These are phyloP conservation scores for Talaromyces sp. DNA, from an alignment of 2,329 filamentous ascomycete species.

Conservation along the genomic window DNA sequence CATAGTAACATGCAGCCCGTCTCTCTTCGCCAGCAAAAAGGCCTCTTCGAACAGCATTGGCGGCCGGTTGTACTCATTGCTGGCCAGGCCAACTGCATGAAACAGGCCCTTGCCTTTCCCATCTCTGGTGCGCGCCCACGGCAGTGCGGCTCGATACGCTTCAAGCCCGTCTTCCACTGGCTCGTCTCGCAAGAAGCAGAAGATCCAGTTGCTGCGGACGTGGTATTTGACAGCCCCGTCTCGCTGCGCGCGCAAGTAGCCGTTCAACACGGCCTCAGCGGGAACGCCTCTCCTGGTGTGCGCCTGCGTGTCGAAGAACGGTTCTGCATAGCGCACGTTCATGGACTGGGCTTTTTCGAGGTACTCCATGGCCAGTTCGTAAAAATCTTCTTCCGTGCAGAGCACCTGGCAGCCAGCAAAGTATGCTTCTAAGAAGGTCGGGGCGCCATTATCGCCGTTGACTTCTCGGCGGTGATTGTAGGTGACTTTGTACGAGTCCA, in stretches of 20 bases:
- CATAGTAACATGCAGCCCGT: slow-evolving; percentile 35
- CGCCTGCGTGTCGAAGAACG: slow-evolving; percentile 42
- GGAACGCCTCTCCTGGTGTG: slow-evolving; percentile 35
- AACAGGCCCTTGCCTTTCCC: slow-evolving; percentile 33
- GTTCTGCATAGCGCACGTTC: slow-evolving; percentile 38
- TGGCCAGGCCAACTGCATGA: slow-evolving; percentile 45
- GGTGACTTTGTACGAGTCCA: slow-evolving; percentile 30
- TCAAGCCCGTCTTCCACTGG: slow-evolving; percentile 34
- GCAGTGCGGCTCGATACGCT: slow-evolving; percentile 34
- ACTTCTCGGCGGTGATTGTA: slow-evolving; percentile 35
- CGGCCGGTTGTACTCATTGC: slow-evolving; percentile 44
- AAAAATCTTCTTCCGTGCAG: slow-evolving; percentile 32
- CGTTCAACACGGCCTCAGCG: slow-evolving; percentile 28
- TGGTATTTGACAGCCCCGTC: slow-evolving; percentile 22
- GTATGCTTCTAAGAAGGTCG: slow-evolving; percentile 27
- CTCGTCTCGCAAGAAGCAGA: slow-evolving; percentile 42
- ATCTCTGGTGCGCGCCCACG: slow-evolving; percentile 21
- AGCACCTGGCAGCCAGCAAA: slow-evolving; percentile 19
- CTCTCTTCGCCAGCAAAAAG: slow-evolving; percentile 23
- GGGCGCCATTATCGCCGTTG: slow-evolving; percentile 26
- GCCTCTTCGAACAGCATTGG: slow-evolving; percentile 41
- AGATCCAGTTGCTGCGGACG: slow-evolving; percentile 34
- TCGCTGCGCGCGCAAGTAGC: slow-evolving; percentile 29
- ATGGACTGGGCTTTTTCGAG: slow-evolving; percentile 26
- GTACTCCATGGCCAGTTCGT: slow-evolving; percentile 38